Evolutionary conservation across 805 yeast genomes (phyloP).

Genomic region (Myxozyma neotropica): DNA sequence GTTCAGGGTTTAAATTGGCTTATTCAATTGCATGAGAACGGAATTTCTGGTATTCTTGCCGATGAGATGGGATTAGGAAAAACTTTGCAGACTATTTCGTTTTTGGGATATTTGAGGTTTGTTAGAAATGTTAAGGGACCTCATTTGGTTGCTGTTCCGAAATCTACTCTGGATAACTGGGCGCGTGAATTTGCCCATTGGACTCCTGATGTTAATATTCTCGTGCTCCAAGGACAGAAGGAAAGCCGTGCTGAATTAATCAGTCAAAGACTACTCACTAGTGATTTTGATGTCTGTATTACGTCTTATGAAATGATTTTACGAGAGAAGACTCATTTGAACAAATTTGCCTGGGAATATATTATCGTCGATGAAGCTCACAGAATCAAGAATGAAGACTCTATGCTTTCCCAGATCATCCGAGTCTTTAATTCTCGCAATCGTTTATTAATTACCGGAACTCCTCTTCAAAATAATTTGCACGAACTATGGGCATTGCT

Average conservation of each 20-base stretch:
- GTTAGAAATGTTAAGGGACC: constrained; percentile 83
- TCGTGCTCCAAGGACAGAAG: constrained; percentile 87
- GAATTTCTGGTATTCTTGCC: constrained; percentile 89
- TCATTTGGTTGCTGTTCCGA: constrained; percentile 87
- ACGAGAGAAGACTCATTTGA: constrained; percentile 78
- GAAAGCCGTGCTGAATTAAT: constrained; percentile 67
- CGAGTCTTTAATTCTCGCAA: constrained; percentile 83
- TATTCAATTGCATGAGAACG: constrained; percentile 81
- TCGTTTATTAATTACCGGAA: constrained; percentile 87
- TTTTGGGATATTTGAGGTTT: constrained; percentile 83
- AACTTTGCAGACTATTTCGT: constrained; percentile 91
- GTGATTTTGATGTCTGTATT: constrained; percentile 85
- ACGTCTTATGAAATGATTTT: constrained; percentile 94
- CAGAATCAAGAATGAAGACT: constrained; percentile 91
- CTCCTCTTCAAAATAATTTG: constrained; percentile 90
- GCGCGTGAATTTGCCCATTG: constrained; percentile 88
- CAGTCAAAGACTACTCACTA: constrained; percentile 59
- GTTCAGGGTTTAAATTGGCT: constrained; percentile 96
- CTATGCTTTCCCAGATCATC: constrained; percentile 88
- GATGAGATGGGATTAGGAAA: constrained; percentile 99
- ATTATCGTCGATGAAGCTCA: constrained; percentile 88
- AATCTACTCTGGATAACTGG: constrained; percentile 96
- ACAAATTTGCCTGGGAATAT: constrained; percentile 89
- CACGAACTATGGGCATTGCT: constrained; percentile 96
- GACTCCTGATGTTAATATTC: constrained; percentile 91